Percentiles rank a stretch among this genome's conserved stretches.
These are phyloP conservation scores for Phoma sp. DNA, from an alignment of 2,329 filamentous ascomycete species.

Conservation along the genomic window DNA sequence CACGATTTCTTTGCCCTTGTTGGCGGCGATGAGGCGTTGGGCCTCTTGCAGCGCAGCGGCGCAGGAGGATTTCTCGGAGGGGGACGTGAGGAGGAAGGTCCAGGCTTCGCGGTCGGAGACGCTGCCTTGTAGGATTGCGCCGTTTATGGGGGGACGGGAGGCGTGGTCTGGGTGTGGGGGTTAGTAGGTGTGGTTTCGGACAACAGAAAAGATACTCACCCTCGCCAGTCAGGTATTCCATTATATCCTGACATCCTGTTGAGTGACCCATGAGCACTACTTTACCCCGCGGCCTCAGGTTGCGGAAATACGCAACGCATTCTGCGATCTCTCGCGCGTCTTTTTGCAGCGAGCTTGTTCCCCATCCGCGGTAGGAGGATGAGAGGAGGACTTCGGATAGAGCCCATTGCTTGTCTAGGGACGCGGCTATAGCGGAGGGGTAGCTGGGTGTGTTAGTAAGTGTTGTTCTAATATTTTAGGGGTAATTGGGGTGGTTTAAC, in stretches of 20 bases:
- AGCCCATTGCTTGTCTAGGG: constrained; percentile 59
- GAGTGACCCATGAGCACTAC: constrained; percentile 74
- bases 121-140: constrained; percentile 79
- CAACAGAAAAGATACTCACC: constrained; percentile 5
- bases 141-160: constrained; percentile 66
- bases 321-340: constrained; percentile 62
- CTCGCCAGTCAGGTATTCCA: constrained; percentile 64
- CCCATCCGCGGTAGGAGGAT: constrained; percentile 63
- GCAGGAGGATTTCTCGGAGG: constrained; percentile 11
- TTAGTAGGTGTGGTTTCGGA: neutral
- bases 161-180: constrained; percentile 26
- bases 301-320: constrained; percentile 59
- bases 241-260: constrained; percentile 71
- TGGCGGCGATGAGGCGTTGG: constrained; percentile 61
- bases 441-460: constrained; percentile 48
- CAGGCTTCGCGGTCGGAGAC: constrained; percentile 76
- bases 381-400: constrained; percentile 59
- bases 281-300: constrained; percentile 50
- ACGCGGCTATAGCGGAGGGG: constrained; percentile 56
- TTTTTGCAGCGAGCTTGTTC: constrained; percentile 57
- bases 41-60: constrained; percentile 54
- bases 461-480: too few relatives aligned
- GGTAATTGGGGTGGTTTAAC: too few relatives aligned
- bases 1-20: constrained; percentile 63
- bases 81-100: constrained; percentile 46